Percentiles rank a stretch among this genome's conserved stretches.
Evolutionary conservation across 352 stramenopile species (phyloP).

Genomic region (Globisporangium carolinianum): DNA sequence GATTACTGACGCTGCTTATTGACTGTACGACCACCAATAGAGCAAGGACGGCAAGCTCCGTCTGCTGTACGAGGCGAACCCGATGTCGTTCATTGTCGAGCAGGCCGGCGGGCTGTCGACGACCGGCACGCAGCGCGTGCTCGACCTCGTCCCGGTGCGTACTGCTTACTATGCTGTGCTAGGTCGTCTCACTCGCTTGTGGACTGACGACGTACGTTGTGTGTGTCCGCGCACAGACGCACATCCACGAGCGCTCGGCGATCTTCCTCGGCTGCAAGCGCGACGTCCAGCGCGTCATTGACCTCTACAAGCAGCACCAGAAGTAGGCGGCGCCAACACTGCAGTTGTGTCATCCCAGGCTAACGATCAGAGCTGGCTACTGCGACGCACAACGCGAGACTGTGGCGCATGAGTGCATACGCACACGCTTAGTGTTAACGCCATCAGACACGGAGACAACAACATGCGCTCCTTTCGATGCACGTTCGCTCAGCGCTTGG

Average conservation of each 20-base stretch:
- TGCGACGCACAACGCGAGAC: too few relatives aligned
- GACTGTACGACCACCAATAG: constrained; percentile 3
- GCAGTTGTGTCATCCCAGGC: too few relatives aligned
- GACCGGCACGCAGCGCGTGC: constrained; percentile 90
- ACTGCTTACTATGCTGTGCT: constrained; percentile 3
- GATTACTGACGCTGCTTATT: background rate
- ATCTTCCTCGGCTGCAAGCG: constrained; percentile 95
- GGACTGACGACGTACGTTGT: constrained; percentile 4
- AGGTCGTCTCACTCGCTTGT: too few relatives aligned
- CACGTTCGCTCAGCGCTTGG: too few relatives aligned
- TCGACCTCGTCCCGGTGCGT: constrained; percentile 90
- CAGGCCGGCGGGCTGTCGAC: constrained; percentile 95
- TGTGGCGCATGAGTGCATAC: too few relatives aligned
- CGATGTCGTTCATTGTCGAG: constrained; percentile 99
- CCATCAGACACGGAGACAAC: too few relatives aligned
- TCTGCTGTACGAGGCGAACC: constrained; percentile 98
- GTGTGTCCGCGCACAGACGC: constrained; percentile 29
- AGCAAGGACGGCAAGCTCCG: constrained; percentile 92
- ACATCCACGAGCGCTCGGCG: constrained; percentile 96
- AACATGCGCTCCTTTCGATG: too few relatives aligned
- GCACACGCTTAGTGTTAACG: too few relatives aligned
- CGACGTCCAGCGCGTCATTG: constrained; percentile 76
- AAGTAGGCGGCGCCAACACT: constrained; percentile 20
- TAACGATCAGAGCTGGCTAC: too few relatives aligned
- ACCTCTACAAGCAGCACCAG: constrained; percentile 63